phyloP scores from a whole-genome alignment of 2,329 filamentous ascomycete species.

The Colletotrichum liriopes region DNA sequence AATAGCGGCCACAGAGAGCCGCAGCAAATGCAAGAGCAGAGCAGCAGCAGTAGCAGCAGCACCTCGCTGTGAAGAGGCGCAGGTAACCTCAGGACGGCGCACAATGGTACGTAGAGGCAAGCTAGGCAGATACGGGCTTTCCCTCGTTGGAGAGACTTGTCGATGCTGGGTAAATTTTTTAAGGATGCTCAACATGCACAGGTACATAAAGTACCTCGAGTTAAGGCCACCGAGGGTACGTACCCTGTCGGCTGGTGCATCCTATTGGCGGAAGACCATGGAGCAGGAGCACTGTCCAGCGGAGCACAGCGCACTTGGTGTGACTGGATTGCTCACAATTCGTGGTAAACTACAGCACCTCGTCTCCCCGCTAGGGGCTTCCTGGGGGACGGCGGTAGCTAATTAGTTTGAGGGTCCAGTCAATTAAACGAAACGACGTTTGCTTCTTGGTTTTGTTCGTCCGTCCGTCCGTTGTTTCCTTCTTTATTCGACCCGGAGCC shows the following conservation, averaged over 20 bases:
- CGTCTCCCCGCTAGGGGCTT: constrained; percentile 14
- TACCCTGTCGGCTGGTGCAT: not conserved
- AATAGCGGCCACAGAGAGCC: not conserved
- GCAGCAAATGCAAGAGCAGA: not conserved
- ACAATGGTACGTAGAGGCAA: constrained; percentile 25
- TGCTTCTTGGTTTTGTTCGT: not conserved
- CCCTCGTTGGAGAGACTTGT: constrained; percentile 30
- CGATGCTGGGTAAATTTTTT: constrained; percentile 22
- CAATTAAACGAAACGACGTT: constrained; percentile 24
- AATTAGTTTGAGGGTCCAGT: not conserved
- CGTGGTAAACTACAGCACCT: constrained; percentile 17
- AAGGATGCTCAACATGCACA: not conserved
- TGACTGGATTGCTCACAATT: constrained; percentile 14
- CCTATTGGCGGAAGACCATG: not conserved
- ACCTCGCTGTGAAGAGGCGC: not conserved
- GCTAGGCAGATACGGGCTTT: constrained; percentile 31
- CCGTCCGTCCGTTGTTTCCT: constrained; percentile 1
- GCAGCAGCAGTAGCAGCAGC: constrained; percentile 1
- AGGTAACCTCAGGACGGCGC: constrained; percentile 20
- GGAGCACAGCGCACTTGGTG: constrained; percentile 33
- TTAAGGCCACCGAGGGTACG: constrained; percentile 26
- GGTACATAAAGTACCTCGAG: constrained; percentile 25
- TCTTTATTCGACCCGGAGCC: not conserved
- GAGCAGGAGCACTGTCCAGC: constrained; percentile 25
- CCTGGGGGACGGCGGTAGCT: constrained; percentile 5